Base-by-base conservation (phyloP, 2,329 filamentous ascomycete species). In the Arthroderma sp. region DNA sequence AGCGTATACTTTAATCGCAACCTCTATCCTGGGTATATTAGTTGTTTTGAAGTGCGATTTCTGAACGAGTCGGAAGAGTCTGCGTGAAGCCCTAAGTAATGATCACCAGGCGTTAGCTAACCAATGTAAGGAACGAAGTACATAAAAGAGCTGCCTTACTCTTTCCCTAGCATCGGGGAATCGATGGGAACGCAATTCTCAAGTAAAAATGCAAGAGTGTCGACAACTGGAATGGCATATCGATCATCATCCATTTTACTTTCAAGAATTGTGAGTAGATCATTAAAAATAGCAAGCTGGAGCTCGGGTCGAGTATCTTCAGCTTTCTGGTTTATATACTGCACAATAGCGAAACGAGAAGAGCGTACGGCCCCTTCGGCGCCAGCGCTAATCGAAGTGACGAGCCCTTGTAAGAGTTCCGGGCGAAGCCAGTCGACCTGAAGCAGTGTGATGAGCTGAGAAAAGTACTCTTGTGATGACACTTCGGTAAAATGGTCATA, bases 11-110 rank as follows among this genome's bases (percentile, higher is more conserved):
- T 81, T 82, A 49, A 93, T 68, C 22, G 84, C 85, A 0, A 85
- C 83, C 58, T 85, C 77, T 1, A 96, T 71, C 61, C 91, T 89
- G 42, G 80, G 76, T 37, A 94, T 76, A 59, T 85, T 91, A 15
- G 81, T 78, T 1, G 82, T 83, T 64, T 88, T 89, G 67, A 83
- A 88, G 50, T 88, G 83, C 0, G 83, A 75, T 61, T 81, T 86
- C 56, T 93, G 85, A 3, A 82, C 76, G 32, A 78, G 69, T 5
- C 79, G 68, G 47, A 87, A 85, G 3, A 94, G 64, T 5, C 62
- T 70, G 77, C 76, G 57, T 73, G 15, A 22, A 22, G 15, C 15
- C 15, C 15, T 22, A 22, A 22, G 15, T 22, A 22, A 22, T 22
- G 15, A 22, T 22, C 15, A 22, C 15, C 15, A 22, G 75, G 45